Base-by-base conservation (phyloP, 2,329 filamentous ascomycete species). In the Thelonectria discophora region DNA sequence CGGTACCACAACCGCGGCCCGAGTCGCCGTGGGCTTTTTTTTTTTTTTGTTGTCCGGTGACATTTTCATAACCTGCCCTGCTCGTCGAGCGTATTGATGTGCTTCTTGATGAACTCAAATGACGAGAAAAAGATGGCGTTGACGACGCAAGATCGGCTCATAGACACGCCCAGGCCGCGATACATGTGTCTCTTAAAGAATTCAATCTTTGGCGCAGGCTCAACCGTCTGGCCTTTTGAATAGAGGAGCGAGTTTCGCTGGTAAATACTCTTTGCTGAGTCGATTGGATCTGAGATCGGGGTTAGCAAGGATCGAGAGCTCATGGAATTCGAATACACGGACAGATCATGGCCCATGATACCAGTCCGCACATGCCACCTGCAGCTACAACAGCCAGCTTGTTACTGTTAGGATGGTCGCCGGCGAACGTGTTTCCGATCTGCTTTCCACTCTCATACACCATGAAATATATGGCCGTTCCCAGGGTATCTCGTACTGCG, bases 41-140 rank as follows among this genome's bases (percentile, higher is more conserved):
- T 58, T 39, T 42, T 54, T 52, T 52, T 53, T 20, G 34, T 27
- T 46, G 50, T 10, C 13, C 52, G 18, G 27, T 48, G 12, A 17
- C 7, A 20, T 40, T 58, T 65, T 58, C 45, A 66, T 30, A 42
- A 40, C 55, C 40, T 64, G 37, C 65, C 61, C 20, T 75, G 70
- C 51, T 86, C 82, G 40, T 86, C 82, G 65, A 85, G 77, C 10
- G 79, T 76, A 72, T 85, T 84, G 76, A 88, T 86, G 66, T 83
- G 82, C 75, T 88, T 89, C 80, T 95, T 95, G 70, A 92, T 85
- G 70, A 92, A 89, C 78, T 96, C 92, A 74, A 95, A 96, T 40
- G 89, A 90, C 45, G 91, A 93, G 79, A 96, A 96, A 83, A 96
- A 96, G 71, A 96, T 91, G 67, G 92, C 91, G 75, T 96, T 96